Evolutionary conservation across 768 basidiomycete genomes (phyloP), one percentile per base, ranked within the genome.

Genomic region (Boletellus ananas): DNA sequence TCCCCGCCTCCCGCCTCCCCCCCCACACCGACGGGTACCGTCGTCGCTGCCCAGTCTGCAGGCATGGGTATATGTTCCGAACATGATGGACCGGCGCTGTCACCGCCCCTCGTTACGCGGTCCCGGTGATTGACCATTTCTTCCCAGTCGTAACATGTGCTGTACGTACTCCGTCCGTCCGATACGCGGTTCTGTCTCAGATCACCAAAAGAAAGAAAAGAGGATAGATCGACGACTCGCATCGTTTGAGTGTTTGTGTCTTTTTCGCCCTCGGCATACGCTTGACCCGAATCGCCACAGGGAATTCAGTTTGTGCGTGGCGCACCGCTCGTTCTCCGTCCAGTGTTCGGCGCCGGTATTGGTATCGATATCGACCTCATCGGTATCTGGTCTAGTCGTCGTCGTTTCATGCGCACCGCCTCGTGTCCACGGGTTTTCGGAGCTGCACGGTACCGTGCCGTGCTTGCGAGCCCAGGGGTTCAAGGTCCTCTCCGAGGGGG

Each of bases 31-130:
- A 18, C 29, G 23, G 58, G 39, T 47, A n/a, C 23, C 29, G 8
- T 13, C n/a, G 13, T 12, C 16, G 20, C 18, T 14, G 18, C 29
- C 29, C 17, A 16, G 17, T 33, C 16, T 39, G 20, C 38, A 43
- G 40, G 48, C 36, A 48, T 16, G 23, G 13, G 23, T 9, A 31
- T 3, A 16, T 43, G 5, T 16, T 43, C 49, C 60, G 51, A 35
- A 36, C 17, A n/a, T 53, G 45, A 23, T 50, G 57, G 60, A 56
- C 29, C 6, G 29, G 57, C 49, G 57, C 44, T 40, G n/a, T 39
- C 34, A 45, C 4, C 49, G 41, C 44, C 25, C 33, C 43, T 40
- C 17, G 13, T 36, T 40, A 45, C 38, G n/a, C 40, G 40, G 51
- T 21, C 2, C 16, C 40, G 21, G 16, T 13, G 18, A 39, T 45